phyloP scores from a whole-genome alignment of 2,329 filamentous ascomycete species.

The Scedosporium apiospermum region DNA sequence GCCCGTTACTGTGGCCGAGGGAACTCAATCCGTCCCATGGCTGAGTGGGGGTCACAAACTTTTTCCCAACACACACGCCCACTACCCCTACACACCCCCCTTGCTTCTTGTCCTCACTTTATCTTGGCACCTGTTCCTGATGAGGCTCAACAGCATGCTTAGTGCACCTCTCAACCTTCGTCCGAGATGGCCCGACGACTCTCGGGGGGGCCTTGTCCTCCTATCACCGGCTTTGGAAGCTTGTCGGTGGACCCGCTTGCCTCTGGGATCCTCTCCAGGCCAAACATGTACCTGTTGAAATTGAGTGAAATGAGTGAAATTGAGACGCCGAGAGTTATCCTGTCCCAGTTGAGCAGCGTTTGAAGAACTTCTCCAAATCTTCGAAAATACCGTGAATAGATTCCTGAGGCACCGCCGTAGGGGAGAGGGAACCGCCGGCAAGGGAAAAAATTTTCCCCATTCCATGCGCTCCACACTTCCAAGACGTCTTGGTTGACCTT shows the following conservation, averaged over 20 bases:
- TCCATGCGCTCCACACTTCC: slow-evolving; percentile 6
- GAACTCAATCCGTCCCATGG: background rate
- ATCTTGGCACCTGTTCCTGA: background rate
- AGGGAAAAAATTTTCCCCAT: slow-evolving; percentile 7
- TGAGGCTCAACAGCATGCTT: background rate
- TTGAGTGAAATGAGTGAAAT: background rate
- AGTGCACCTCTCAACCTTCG: background rate
- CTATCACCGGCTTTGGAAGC: background rate
- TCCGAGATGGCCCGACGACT: slow-evolving; percentile 6
- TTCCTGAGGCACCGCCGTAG: slow-evolving; percentile 6
- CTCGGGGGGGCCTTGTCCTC: background rate
- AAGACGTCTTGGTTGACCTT: slow-evolving; percentile 10
- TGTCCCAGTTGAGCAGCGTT: background rate
- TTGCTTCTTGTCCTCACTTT: background rate
- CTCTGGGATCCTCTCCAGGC: background rate
- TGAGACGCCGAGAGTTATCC: background rate
- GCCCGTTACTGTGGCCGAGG: background rate
- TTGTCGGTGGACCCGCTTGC: background rate
- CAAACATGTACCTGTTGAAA: too few relatives aligned
- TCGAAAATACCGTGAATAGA: background rate
- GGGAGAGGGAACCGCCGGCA: background rate
- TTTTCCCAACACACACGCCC: background rate
- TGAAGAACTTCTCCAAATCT: background rate
- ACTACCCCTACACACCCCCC: background rate
- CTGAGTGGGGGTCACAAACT: background rate